These are phyloP conservation scores for Dacryopinax primogenitus DNA, from an alignment of 768 basidiomycete genomes.

Conservation along the genomic window DNA sequence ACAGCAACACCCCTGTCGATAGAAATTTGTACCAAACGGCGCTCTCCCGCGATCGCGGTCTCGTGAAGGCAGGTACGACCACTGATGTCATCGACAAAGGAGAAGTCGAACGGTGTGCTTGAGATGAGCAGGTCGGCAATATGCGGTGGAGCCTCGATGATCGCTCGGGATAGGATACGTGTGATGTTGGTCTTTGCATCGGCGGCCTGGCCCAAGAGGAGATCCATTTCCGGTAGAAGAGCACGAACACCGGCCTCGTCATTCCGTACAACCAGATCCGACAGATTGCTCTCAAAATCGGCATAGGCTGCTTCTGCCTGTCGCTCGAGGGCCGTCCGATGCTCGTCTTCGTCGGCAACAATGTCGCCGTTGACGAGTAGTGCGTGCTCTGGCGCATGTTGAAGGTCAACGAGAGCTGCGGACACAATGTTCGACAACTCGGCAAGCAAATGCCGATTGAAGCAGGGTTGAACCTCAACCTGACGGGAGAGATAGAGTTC, in stretches of 20 bases:
- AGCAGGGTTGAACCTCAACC: constrained; percentile 97
- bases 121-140: constrained; percentile 62
- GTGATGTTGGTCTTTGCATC: constrained; percentile 56
- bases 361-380: constrained; percentile 66
- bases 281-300: constrained; percentile 79
- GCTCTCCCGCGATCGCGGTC: constrained; percentile 72
- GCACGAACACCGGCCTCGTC: constrained; percentile 53
- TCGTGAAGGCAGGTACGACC: constrained; percentile 88
- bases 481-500: constrained; percentile 92
- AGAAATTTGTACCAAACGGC: constrained; percentile 68
- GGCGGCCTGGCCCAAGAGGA: constrained; percentile 45
- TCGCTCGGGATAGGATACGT: constrained; percentile 89
- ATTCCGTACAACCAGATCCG: constrained; percentile 53
- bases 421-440: constrained; percentile 89
- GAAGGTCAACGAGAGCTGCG: constrained; percentile 64
- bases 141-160: constrained; percentile 63
- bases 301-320: constrained; percentile 33
- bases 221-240: constrained; percentile 56
- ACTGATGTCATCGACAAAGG: constrained; percentile 93
- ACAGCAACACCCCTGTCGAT: constrained; percentile 57
- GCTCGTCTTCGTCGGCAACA: constrained; percentile 27
- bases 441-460: constrained; percentile 85
- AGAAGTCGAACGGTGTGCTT: constrained; percentile 69
- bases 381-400: constrained; percentile 58
- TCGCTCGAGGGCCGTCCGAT: constrained; percentile 48